Evolutionary conservation across 2,329 filamentous ascomycete species (phyloP).

Genomic region (Diatrype stigma): DNA sequence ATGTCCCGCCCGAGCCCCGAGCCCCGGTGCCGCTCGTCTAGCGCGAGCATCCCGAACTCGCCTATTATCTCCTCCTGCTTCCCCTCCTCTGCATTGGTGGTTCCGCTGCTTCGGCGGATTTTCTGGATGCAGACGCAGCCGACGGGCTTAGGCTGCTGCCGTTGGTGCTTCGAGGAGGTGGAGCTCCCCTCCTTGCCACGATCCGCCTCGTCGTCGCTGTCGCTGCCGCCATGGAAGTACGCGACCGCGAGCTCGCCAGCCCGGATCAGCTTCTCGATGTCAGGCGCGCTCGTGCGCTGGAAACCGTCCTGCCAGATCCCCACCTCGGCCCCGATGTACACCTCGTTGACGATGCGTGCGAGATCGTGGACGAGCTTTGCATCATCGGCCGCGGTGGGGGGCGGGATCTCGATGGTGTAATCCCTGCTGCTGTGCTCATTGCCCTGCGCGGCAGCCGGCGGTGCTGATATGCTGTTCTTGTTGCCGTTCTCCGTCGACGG

Average conservation of each 20-base stretch:
- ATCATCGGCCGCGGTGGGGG: slow-evolving; percentile 12
- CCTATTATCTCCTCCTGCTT: slow-evolving; percentile 3
- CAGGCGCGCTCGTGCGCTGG: slow-evolving; percentile 17
- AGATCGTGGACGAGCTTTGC: slow-evolving; percentile 9
- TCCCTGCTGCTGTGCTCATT: too few relatives aligned
- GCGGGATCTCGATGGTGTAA: slow-evolving; percentile 12
- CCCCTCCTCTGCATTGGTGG: too few relatives aligned
- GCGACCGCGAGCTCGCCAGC: slow-evolving; percentile 21
- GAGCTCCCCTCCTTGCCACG: too few relatives aligned
- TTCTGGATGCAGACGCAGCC: slow-evolving; percentile 24
- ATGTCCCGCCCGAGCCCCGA: slow-evolving; percentile 23
- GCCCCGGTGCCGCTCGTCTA: slow-evolving; percentile 17
- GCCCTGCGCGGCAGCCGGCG: too few relatives aligned
- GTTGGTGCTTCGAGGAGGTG: too few relatives aligned
- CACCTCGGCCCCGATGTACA: slow-evolving; percentile 54
- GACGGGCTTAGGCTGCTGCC: too few relatives aligned
- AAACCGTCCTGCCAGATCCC: slow-evolving; percentile 34
- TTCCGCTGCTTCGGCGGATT: too few relatives aligned
- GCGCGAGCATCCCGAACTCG: slow-evolving; percentile 26
- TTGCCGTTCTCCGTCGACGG: background rate
- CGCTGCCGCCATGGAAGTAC: background rate
- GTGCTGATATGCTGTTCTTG: background rate
- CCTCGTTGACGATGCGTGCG: slow-evolving; percentile 16
- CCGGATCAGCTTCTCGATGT: slow-evolving; percentile 16
- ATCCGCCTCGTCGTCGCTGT: too few relatives aligned